A percentile compares a stretch with the other conserved stretches of the same genome.
Conservation (phyloP, 2,329 filamentous ascomycete genomes). For the Aciculosporium take region DNA sequence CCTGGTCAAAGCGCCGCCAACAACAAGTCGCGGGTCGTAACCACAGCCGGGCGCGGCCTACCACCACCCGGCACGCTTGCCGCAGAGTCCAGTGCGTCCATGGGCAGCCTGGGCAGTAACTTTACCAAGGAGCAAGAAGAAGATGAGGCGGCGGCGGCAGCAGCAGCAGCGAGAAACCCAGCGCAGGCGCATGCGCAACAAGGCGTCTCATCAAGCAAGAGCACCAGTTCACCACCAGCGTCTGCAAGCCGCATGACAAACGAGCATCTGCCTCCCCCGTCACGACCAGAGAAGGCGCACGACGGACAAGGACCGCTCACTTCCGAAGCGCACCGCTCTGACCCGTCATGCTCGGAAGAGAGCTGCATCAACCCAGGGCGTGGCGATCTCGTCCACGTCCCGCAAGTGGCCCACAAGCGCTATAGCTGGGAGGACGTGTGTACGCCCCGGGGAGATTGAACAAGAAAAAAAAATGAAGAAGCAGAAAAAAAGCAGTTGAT, state of each 20-base stretch:
- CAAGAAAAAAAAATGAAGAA: conserved; percentile 3
- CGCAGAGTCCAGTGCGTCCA: conserved; percentile 9
- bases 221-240: neutral
- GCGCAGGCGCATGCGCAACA: conserved; percentile 10
- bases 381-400: conserved; percentile 37
- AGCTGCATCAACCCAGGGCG: conserved; percentile 29
- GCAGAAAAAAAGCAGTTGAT: neutral
- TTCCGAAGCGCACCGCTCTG: neutral
- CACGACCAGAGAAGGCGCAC: neutral
- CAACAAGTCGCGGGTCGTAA: conserved; percentile 5
- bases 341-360: neutral
- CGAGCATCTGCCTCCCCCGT: neutral
- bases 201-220: neutral
- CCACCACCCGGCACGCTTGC: conserved; percentile 3
- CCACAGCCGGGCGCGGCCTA: conserved; percentile 3
- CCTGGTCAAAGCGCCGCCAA: conserved; percentile 9
- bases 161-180: conserved; percentile 15
- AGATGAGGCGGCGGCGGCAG: no score
- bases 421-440: conserved; percentile 36
- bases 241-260: neutral
- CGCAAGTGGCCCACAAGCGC: conserved; percentile 32
- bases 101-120: conserved; percentile 38
- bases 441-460: no score
- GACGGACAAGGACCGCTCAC: neutral
- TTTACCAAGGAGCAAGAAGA: conserved; percentile 43